These are phyloP conservation scores for Xylaria longipes DNA, from an alignment of 495 filamentous ascomycete species.

Conservation along the genomic window DNA sequence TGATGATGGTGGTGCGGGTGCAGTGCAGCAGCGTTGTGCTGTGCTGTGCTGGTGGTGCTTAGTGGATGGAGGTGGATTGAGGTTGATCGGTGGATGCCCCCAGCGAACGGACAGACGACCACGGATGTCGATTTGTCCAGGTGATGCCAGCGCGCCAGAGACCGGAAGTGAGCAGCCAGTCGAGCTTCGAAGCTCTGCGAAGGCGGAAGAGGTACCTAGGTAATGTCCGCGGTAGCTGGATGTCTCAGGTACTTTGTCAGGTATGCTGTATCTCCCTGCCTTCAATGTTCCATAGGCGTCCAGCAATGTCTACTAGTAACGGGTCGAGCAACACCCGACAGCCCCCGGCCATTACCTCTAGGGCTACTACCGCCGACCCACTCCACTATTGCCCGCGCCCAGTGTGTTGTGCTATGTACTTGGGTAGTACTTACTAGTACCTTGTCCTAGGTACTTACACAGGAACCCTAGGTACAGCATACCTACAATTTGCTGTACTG, in stretches of 20 bases:
- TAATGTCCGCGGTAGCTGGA: neutral
- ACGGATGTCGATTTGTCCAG: constrained; percentile 17
- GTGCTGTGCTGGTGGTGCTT: neutral
- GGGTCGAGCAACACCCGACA: neutral
- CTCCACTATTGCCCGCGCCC: neutral
- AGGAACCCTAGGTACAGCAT: too few relatives aligned
- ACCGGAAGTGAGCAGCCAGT: neutral
- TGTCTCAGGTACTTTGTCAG: neutral
- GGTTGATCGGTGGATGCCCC: constrained; percentile 12
- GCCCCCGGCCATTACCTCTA: too few relatives aligned
- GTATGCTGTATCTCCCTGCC: neutral
- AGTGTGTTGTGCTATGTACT: neutral
- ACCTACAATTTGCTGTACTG: too few relatives aligned
- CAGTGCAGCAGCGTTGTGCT: neutral
- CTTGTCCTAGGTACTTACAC: neutral
- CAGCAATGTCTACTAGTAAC: neutral
- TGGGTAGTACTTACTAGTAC: neutral
- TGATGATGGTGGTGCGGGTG: constrained; percentile 11
- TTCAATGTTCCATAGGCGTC: constrained; percentile 3
- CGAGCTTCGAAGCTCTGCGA: neutral
- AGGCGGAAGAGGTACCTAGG: neutral
- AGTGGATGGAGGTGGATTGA: constrained; percentile 1
- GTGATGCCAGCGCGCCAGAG: constrained; percentile 20
- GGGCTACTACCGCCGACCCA: constrained; percentile 9
- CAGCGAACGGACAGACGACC: constrained; percentile 10